Evolutionary conservation across 495 filamentous ascomycete species (phyloP).

Genomic region (Podospora bellae-mahoneyi): DNA sequence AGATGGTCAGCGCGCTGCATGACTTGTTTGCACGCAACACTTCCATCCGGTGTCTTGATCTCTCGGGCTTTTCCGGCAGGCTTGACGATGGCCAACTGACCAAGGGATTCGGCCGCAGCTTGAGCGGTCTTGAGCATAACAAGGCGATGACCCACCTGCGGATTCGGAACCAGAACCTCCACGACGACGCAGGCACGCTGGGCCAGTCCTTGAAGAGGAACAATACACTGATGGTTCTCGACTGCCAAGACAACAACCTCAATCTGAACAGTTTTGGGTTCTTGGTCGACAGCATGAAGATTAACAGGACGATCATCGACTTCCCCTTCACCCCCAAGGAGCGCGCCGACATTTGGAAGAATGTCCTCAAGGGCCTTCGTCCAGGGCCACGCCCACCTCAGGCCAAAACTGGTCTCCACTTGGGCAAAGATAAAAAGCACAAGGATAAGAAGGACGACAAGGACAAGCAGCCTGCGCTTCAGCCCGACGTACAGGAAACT

Average conservation of each 20-base stretch:
- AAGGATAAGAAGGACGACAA: slow-evolving; percentile 7
- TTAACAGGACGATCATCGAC: slow-evolving; percentile 27
- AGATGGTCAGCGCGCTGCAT: slow-evolving; percentile 71
- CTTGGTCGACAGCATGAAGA: slow-evolving; percentile 30
- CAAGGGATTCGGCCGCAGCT: slow-evolving; percentile 71
- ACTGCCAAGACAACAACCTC: slow-evolving; percentile 44
- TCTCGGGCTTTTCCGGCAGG: slow-evolving; percentile 86
- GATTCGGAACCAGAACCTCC: slow-evolving; percentile 60
- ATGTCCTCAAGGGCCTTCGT: slow-evolving; percentile 23
- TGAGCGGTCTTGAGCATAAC: slow-evolving; percentile 75
- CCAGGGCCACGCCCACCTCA: slow-evolving; percentile 1
- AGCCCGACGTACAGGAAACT: slow-evolving; percentile 15
- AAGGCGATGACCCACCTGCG: slow-evolving; percentile 68
- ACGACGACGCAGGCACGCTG: slow-evolving; percentile 48
- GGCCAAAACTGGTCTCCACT: background rate
- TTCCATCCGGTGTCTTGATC: slow-evolving; percentile 72
- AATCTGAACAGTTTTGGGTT: slow-evolving; percentile 38
- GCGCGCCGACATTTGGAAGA: slow-evolving; percentile 27
- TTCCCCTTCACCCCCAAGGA: slow-evolving; percentile 27
- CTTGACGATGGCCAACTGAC: slow-evolving; percentile 84
- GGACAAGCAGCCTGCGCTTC: slow-evolving; percentile 4
- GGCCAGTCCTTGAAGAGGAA: slow-evolving; percentile 42
- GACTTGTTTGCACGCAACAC: slow-evolving; percentile 74
- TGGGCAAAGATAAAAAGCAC: slow-evolving; percentile 9
- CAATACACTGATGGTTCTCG: slow-evolving; percentile 27